Evolutionary conservation across 805 yeast species (phyloP).

Genomic region (Ogataea saltuana): DNA sequence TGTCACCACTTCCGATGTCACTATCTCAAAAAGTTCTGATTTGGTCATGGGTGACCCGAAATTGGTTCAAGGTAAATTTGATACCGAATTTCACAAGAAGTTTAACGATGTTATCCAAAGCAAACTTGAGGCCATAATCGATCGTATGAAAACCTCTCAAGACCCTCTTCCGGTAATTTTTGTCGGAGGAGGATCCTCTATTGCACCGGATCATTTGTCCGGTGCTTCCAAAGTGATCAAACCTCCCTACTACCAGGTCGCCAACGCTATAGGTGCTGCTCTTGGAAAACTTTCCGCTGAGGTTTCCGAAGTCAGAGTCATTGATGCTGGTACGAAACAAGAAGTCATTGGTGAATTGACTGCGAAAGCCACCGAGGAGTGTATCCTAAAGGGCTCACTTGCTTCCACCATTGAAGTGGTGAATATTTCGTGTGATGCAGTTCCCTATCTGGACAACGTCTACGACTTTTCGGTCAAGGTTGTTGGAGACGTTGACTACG

Average conservation of each 20-base stretch:
- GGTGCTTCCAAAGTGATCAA: slow-evolving; percentile 44
- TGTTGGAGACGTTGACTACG: slow-evolving; percentile 48
- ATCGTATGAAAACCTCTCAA: slow-evolving; percentile 45
- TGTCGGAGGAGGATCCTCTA: slow-evolving; percentile 52
- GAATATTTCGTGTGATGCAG: slow-evolving; percentile 30
- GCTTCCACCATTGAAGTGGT: slow-evolving; percentile 27
- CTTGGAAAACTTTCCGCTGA: slow-evolving; percentile 40
- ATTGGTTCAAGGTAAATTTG: not conserved
- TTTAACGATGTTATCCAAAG: slow-evolving; percentile 14
- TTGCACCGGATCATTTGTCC: slow-evolving; percentile 35
- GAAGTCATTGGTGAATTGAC: slow-evolving; percentile 22
- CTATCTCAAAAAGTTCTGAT: slow-evolving; percentile 27
- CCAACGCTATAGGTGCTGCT: slow-evolving; percentile 53
- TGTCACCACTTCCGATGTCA: slow-evolving; percentile 45
- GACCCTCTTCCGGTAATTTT: slow-evolving; percentile 41
- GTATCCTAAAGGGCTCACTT: slow-evolving; percentile 31
- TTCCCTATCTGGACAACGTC: slow-evolving; percentile 37
- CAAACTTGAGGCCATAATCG: slow-evolving; percentile 42
- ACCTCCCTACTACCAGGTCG: slow-evolving; percentile 43
- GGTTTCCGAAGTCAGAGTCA: slow-evolving; percentile 4
- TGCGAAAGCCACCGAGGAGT: slow-evolving; percentile 18
- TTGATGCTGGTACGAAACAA: slow-evolving; percentile 9
- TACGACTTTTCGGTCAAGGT: slow-evolving; percentile 39
- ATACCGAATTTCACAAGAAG: not conserved
- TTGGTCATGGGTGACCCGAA: slow-evolving; percentile 3